phyloP scores from a whole-genome alignment of 2,329 filamentous ascomycete species.

The Fulvia fulva region DNA sequence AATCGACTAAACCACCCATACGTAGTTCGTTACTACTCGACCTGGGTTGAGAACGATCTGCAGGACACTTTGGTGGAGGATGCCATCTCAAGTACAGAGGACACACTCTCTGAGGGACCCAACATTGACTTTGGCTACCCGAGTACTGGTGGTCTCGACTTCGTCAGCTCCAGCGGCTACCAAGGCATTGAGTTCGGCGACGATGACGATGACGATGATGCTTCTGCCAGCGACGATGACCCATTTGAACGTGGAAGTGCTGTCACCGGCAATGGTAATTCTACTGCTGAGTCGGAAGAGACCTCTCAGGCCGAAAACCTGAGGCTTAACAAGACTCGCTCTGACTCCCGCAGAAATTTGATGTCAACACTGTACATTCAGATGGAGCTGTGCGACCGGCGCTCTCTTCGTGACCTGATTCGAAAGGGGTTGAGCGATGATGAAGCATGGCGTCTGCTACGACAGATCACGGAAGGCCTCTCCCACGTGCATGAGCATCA shows the following conservation, averaged over 20 bases:
- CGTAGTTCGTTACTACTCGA: slow-evolving; percentile 86
- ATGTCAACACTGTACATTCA: slow-evolving; percentile 84
- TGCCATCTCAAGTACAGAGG: slow-evolving; percentile 12
- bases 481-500: slow-evolving; percentile 84
- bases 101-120: slow-evolving; percentile 48
- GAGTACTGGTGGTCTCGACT: slow-evolving; percentile 81
- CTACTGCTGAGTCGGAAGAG: slow-evolving; percentile 15
- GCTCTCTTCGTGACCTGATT: slow-evolving; percentile 86
- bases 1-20: slow-evolving; percentile 90
- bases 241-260: slow-evolving; percentile 32
- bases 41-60: slow-evolving; percentile 78
- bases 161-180: slow-evolving; percentile 81
- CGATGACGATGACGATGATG: slow-evolving; percentile 42
- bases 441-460: slow-evolving; percentile 84
- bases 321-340: slow-evolving; percentile 42
- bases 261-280: slow-evolving; percentile 33
- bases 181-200: slow-evolving; percentile 75
- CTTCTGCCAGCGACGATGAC: slow-evolving; percentile 23
- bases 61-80: slow-evolving; percentile 22
- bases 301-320: slow-evolving; percentile 4
- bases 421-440: slow-evolving; percentile 68
- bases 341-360: slow-evolving; percentile 50
- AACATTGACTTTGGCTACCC: slow-evolving; percentile 55
- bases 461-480: slow-evolving; percentile 85
- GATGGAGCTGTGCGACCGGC: slow-evolving; percentile 97